Evolutionary conservation across 2,329 filamentous ascomycete species (phyloP), one percentile per base, ranked within the genome.

Genomic region (Thermomyces lanuginosus): DNA sequence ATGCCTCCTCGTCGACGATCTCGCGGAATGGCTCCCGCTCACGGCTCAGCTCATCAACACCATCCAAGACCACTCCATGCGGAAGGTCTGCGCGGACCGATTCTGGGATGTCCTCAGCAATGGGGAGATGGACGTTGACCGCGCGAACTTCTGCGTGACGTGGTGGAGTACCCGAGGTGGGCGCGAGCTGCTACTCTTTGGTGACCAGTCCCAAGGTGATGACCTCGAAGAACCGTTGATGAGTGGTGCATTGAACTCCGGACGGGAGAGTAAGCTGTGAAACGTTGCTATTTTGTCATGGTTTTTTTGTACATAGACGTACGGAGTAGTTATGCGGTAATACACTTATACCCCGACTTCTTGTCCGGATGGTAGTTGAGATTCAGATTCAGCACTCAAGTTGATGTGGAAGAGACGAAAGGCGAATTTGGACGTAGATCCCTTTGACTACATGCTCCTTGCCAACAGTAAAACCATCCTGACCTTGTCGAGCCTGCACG

Each of bases 41-140:
- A 64, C 73, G 10, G 81, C 78, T 1, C 63, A 72, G 24, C 56
- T 80, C 8, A 57, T 89, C 32, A 72, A 74, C 37, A 53, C 55
- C 9, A 67, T 92, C 15, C 49, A 60, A 2, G 72, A 82, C 35
- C 52, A 61, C 0, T 49, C 42, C 3, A 69, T 84, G 59, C 64
- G 72, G 22, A 64, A 72, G 24, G 57, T 61, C 2, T 79, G 74
- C 19, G 72, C 73, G 44, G 64, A 71, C 36, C 62, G 82, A 26
- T 77, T 91, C 49, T 83, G 79, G 73, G 74, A 89, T 31, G 66
- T 82, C 2, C 54, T 92, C 6, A 74, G 74, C 21, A 73, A 67
- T 39, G 82, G 82, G 3, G 82, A 92, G 55, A 77, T 92, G 71
- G 83, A 92, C 51, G 75, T 91, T 13, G 79, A 91, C 46, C 66